These are phyloP conservation scores for Saccharomycopsis fibuligera DNA, from an alignment of 805 yeast species.

Conservation along the genomic window DNA sequence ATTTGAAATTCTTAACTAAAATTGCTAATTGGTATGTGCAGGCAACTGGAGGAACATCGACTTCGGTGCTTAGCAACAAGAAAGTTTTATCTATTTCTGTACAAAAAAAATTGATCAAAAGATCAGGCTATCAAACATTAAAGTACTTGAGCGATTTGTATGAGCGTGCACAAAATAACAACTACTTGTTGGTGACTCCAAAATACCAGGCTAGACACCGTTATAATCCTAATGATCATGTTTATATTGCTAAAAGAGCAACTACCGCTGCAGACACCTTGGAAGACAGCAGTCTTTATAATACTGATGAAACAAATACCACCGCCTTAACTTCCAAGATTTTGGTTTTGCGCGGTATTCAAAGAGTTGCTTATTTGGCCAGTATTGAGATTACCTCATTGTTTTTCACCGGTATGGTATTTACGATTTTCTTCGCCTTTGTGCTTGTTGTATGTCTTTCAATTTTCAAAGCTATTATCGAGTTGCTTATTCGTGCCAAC, in stretches of 20 bases:
- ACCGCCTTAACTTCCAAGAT: constrained; percentile 57
- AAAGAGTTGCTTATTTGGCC: constrained; percentile 82
- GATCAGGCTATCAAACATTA: constrained; percentile 31
- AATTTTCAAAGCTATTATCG: constrained; percentile 65
- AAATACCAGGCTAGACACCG: neutral
- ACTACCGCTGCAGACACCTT: constrained; percentile 43
- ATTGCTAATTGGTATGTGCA: constrained; percentile 93
- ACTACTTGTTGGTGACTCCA: constrained; percentile 13
- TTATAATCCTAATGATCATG: neutral
- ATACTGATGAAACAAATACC: constrained; percentile 63
- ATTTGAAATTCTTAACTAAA: constrained; percentile 66
- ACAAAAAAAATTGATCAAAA: constrained; percentile 48
- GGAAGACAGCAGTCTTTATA: constrained; percentile 47
- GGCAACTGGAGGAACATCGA: constrained; percentile 84
- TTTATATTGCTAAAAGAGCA: constrained; percentile 17
- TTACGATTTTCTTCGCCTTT: constrained; percentile 72
- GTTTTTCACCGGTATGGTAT: constrained; percentile 80
- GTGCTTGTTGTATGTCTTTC: constrained; percentile 49
- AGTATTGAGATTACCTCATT: constrained; percentile 80
- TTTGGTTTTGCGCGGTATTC: constrained; percentile 81
- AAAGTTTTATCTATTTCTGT: constrained; percentile 74
- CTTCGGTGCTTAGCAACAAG: constrained; percentile 62
- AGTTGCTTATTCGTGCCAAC: constrained; percentile 51
- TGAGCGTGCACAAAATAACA: constrained; percentile 14
- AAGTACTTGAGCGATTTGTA: constrained; percentile 20